Percentiles rank a stretch among this genome's conserved stretches.
Evolutionary conservation across 495 filamentous ascomycete genomes (phyloP).

Genomic region (Penicillium silybi): DNA sequence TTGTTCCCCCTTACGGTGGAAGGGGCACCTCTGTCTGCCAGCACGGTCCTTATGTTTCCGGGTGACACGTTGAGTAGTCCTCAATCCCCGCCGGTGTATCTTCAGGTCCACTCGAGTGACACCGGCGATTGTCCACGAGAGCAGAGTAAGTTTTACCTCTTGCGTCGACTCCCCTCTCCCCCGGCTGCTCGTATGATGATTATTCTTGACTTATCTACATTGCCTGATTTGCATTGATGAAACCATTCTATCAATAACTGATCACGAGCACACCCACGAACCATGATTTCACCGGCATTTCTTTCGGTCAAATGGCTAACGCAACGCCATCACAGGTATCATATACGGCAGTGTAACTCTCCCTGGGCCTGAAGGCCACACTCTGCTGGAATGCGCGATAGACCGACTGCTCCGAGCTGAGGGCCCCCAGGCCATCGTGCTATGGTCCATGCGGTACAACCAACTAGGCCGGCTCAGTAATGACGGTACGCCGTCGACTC

Average conservation of each 20-base stretch:
- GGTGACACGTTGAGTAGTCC: constrained; percentile 39
- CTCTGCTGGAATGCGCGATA: constrained; percentile 52
- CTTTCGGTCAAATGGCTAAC: constrained; percentile 42
- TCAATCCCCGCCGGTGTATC: constrained; percentile 58
- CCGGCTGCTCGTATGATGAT: constrained; percentile 76
- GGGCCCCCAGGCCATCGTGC: constrained; percentile 32
- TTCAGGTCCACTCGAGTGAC: constrained; percentile 76
- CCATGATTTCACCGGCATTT: constrained; percentile 10
- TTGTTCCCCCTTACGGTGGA: constrained; percentile 72
- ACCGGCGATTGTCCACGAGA: constrained; percentile 81
- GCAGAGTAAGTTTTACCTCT: constrained; percentile 69
- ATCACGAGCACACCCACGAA: constrained; percentile 45
- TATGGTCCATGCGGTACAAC: constrained; percentile 64
- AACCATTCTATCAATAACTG: constrained; percentile 67
- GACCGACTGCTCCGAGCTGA: constrained; percentile 44
- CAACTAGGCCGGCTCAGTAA: constrained; percentile 35
- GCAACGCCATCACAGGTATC: constrained; percentile 56
- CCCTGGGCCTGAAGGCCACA: constrained; percentile 32
- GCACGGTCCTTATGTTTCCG: constrained; percentile 70
- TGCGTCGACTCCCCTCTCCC: constrained; percentile 9
- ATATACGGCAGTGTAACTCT: constrained; percentile 57
- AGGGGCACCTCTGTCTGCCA: constrained; percentile 68
- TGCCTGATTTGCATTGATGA: constrained; percentile 87
- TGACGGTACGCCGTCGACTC: constrained; percentile 3
- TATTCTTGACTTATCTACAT: constrained; percentile 97